phyloP scores from a whole-genome alignment of 2,329 filamentous ascomycete species.

The Cladosporium sp. region DNA sequence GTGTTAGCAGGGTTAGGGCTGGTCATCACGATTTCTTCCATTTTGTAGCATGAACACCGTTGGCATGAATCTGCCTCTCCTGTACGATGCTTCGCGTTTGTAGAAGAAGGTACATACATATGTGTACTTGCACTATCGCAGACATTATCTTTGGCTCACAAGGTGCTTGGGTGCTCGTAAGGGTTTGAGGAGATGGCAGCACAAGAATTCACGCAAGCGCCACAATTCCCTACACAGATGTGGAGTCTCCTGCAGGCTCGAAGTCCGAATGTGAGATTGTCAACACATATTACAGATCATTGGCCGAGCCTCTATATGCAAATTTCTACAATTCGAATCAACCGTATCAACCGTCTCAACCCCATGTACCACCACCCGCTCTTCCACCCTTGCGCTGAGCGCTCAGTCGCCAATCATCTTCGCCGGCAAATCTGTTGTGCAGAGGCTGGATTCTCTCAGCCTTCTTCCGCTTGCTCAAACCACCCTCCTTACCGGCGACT shows the following conservation, averaged over 20 bases:
- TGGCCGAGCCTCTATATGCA: neutral
- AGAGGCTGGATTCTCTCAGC: conserved; percentile 93
- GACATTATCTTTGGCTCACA: neutral
- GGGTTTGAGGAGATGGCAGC: too few relatives aligned
- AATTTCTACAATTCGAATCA: neutral
- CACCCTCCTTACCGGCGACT: conserved; percentile 79
- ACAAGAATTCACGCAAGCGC: too few relatives aligned
- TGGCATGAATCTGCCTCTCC: too few relatives aligned
- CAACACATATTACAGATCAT: neutral
- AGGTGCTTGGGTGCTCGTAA: too few relatives aligned
- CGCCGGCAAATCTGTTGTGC: conserved; percentile 87
- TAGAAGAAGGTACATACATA: too few relatives aligned
- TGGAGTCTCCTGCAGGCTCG: neutral
- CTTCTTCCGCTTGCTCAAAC: conserved; percentile 84
- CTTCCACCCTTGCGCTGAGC: conserved; percentile 83
- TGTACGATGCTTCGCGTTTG: neutral
- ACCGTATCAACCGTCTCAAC: conserved; percentile 56
- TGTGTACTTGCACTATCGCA: too few relatives aligned
- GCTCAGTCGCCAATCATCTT: conserved; percentile 93
- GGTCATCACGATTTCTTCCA: too few relatives aligned
- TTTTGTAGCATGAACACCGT: too few relatives aligned
- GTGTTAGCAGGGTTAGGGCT: neutral
- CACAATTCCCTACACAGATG: neutral
- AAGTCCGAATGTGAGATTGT: neutral
- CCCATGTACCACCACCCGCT: conserved; percentile 93